Evolutionary conservation across 2,329 filamentous ascomycete species (phyloP).

Genomic region (Colletotrichum tabaci): DNA sequence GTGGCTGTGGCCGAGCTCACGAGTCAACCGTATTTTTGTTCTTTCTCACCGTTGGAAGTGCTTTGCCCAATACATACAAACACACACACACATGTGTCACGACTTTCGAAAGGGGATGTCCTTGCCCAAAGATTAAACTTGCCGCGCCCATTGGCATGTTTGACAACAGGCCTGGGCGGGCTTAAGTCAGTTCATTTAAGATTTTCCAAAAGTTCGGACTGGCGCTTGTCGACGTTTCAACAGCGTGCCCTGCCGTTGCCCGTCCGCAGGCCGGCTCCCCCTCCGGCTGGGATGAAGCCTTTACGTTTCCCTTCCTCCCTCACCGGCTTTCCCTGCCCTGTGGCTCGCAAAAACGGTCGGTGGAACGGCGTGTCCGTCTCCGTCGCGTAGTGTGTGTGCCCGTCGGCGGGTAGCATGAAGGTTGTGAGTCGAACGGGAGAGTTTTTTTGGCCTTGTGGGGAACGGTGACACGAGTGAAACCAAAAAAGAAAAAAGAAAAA

Average conservation of each 20-base stretch:
- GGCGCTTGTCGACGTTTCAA: slow-evolving; percentile 23
- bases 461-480: not conserved
- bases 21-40: not conserved
- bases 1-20: not conserved
- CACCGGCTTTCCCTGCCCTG: not conserved
- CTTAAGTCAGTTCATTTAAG: slow-evolving; percentile 29
- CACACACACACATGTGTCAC: not conserved
- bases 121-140: slow-evolving; percentile 5
- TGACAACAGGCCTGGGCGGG: slow-evolving; percentile 26
- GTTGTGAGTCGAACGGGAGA: not conserved
- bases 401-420: not conserved
- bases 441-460: not conserved
- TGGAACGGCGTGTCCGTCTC: not conserved
- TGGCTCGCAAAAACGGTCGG: slow-evolving; percentile 5
- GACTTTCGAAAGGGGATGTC: not conserved
- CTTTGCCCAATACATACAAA: too few species aligned
- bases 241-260: not conserved
- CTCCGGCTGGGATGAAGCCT: slow-evolving; percentile 7
- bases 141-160: slow-evolving; percentile 25
- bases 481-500: not conserved
- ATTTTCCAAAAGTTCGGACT: slow-evolving; percentile 32
- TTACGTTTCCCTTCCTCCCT: too few species aligned
- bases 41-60: too few species aligned
- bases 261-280: not conserved
- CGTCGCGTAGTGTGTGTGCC: not conserved